phyloP scores from a whole-genome alignment of 2,329 filamentous ascomycete species.

The Madurella fahalii region DNA sequence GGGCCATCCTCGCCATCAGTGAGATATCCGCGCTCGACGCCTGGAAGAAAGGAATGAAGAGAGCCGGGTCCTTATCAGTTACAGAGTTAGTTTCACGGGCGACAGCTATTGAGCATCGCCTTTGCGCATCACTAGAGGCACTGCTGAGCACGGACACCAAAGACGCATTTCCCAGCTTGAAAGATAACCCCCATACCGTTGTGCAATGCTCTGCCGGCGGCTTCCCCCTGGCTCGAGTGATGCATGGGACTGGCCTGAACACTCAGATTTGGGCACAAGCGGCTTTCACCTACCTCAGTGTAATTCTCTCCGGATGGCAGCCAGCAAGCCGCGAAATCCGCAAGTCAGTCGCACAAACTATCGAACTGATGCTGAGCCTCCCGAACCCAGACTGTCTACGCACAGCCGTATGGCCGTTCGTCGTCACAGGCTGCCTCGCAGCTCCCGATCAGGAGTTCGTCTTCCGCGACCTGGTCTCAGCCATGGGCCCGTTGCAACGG shows the following conservation, averaged over 20 bases:
- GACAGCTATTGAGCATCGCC: conserved; percentile 36
- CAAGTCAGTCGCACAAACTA: conserved; percentile 29
- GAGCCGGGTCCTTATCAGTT: conserved; percentile 41
- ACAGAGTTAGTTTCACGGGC: conserved; percentile 44
- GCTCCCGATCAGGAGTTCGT: conserved; percentile 38
- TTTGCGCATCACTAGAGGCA: conserved; percentile 32
- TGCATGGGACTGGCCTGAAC: conserved; percentile 16
- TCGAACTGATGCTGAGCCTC: conserved; percentile 31
- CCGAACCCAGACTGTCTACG: conserved; percentile 30
- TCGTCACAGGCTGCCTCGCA: conserved; percentile 35
- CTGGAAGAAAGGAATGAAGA: conserved; percentile 50
- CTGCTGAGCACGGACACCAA: conserved; percentile 25
- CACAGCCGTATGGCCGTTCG: conserved; percentile 35
- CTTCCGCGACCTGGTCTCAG: conserved; percentile 39
- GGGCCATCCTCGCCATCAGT: conserved; percentile 51
- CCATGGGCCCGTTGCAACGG: conserved; percentile 40
- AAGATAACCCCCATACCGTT: background rate
- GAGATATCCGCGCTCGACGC: conserved; percentile 50
- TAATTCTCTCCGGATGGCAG: conserved; percentile 50
- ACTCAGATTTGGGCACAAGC: conserved; percentile 47
- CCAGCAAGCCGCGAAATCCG: conserved; percentile 42
- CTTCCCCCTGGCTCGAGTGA: background rate
- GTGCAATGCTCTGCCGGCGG: conserved; percentile 9
- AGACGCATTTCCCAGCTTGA: background rate
- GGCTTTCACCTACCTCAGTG: conserved; percentile 43